Conservation (phyloP, 2,329 filamentous ascomycete species). For the Pseudocercospora crystallina region DNA sequence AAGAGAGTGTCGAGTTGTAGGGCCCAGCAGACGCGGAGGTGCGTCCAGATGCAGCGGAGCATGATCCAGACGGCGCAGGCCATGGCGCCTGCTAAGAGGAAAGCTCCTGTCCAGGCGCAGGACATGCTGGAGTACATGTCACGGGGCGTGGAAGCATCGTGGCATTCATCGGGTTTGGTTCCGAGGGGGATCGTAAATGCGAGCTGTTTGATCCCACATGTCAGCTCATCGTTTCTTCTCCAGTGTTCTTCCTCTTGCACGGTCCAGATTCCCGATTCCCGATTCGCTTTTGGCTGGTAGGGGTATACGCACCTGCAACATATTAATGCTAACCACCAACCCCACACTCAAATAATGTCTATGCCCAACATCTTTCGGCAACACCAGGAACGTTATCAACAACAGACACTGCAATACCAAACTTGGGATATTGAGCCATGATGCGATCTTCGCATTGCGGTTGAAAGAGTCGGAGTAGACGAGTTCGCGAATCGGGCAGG, state of each 20-base stretch:
- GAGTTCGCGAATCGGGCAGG: constrained; percentile 58
- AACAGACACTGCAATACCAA: constrained; percentile 70
- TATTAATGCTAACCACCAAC: constrained; percentile 74
- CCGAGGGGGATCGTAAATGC: constrained; percentile 81
- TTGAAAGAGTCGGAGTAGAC: constrained; percentile 16
- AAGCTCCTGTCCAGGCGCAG: constrained; percentile 77
- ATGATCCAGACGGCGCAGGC: constrained; percentile 83
- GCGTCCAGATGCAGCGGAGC: constrained; percentile 40
- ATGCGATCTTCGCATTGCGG: constrained; percentile 8
- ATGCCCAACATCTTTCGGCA: constrained; percentile 72
- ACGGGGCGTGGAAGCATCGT: constrained; percentile 79
- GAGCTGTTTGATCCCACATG: constrained; percentile 57
- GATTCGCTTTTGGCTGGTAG: too few species aligned
- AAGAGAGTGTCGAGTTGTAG: constrained; percentile 33
- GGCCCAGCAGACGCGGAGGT: constrained; percentile 42
- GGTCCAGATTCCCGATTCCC: too few species aligned
- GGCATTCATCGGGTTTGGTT: constrained; percentile 71
- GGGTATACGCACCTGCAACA: constrained; percentile 70
- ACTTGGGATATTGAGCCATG: constrained; percentile 72
- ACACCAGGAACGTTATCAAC: constrained; percentile 70
- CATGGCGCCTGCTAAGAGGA: constrained; percentile 79
- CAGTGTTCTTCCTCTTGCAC: constrained; percentile 77
- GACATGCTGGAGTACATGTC: constrained; percentile 72
- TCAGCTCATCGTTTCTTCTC: constrained; percentile 69
- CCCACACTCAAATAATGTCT: constrained; percentile 83